Evolutionary conservation across 768 basidiomycete species (phyloP), one percentile per base, ranked within the genome.

Genomic region (Amanita molliuscula): DNA sequence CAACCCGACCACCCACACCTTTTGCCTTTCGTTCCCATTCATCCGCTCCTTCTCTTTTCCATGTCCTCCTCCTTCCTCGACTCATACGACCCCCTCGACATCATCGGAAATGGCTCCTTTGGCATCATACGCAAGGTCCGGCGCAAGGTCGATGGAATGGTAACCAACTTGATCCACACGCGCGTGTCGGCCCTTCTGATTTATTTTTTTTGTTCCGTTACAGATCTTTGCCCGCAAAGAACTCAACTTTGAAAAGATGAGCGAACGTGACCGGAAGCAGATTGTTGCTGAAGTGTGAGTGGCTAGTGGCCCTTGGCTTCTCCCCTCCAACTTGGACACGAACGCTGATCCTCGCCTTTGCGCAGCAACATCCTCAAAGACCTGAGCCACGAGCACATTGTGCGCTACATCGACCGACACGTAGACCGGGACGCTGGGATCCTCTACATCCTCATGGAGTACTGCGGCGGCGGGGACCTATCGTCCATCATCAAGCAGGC

Each of bases 361-460:
- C 20, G 1, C 56, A 98, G 95, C 41, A 95, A 95, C 60, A 99
- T 99, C 60, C 78, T 99, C 47, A 96, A 96, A 69, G 91, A 94
- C 61, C 75, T 98, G 15, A 78, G 91, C 58, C 91, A 98, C 66
- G 88, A 89, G 62, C 87, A 98, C 66, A 98, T 98, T 55, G 96
- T 99, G 54, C 88, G 88, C 58, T 95, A 94, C 65, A 83, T 90
- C 58, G 92, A 96, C 73, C 78, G 92, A 54, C 74, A 87, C 61
- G 89, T 97, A 51, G 96, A 99, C 71, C 75, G 87, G 54, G 88
- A 93, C 45, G 74, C 74, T 21, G 91, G 91, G 18, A 88, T 93
- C 50, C 79, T 98, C 38, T 98, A 97, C 65, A 97, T 99, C 54
- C 75, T 98, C 56, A 99, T 98, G 96, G 96, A 99, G 70, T 98